Evolutionary conservation across 2,329 filamentous ascomycete genomes (phyloP).

Genomic region (Sporothrix dimorphospora): DNA sequence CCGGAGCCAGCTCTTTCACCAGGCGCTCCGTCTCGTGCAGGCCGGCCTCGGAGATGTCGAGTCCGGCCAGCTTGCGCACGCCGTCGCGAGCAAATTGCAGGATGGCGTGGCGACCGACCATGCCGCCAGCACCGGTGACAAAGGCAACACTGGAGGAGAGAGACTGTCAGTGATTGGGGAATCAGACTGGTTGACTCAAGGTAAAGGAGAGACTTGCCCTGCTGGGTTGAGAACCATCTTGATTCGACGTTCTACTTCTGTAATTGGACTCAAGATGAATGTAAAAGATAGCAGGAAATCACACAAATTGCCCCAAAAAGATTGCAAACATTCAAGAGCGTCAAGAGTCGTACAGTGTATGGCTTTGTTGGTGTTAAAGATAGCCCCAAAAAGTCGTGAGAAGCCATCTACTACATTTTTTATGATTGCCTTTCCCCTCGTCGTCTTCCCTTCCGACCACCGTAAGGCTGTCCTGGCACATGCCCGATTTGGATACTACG

Average conservation of each 20-base stretch:
- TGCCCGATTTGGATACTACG: neutral
- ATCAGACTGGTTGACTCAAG: too few relatives aligned
- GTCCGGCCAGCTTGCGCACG: conserved; percentile 3
- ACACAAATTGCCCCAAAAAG: too few relatives aligned
- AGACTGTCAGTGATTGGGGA: neutral
- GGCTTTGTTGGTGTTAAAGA: neutral
- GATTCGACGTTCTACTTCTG: neutral
- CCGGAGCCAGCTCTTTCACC: neutral
- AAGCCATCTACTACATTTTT: neutral
- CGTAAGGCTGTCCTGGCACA: neutral
- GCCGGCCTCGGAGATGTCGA: neutral
- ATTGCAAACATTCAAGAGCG: neutral
- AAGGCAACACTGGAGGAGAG: neutral
- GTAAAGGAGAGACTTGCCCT: neutral
- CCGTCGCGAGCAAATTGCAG: conserved; percentile 19
- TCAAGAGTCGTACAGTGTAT: neutral
- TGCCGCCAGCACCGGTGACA: conserved; percentile 8
- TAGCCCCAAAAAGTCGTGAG: neutral
- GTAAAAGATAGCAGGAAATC: neutral
- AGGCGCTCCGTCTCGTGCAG: neutral
- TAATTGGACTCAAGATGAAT: neutral
- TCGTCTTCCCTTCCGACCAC: neutral
- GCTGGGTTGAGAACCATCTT: neutral
- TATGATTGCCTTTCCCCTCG: neutral
- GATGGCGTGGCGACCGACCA: neutral